Percentiles rank a stretch among this genome's conserved stretches.
Conservation (phyloP, 73 alveolate species). For the Paraurostyla sp. region DNA sequence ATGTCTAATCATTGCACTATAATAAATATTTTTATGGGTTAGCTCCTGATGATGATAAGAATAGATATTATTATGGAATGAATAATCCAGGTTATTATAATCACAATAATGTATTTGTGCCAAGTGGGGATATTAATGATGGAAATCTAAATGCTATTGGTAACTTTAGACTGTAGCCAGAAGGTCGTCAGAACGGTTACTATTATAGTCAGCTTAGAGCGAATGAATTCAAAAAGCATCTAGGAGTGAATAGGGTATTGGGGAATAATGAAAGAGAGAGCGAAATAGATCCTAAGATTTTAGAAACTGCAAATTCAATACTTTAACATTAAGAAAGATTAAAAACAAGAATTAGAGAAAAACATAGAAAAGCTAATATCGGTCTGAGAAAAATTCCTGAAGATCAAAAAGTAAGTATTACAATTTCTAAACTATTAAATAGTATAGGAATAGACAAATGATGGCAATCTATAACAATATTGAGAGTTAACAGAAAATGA, state of each 20-base stretch:
- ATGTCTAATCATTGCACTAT: conserved; percentile 34
- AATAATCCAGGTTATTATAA: not conserved
- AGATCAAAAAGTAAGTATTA: conserved; percentile 6
- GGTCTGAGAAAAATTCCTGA: conserved; percentile 37
- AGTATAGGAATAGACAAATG: conserved; percentile 49
- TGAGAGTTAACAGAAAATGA: conserved; percentile 17
- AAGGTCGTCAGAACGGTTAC: conserved; percentile 48
- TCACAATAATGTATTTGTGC: conserved; percentile 23
- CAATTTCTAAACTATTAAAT: not conserved
- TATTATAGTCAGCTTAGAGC: conserved; percentile 32
- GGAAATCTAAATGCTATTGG: conserved; percentile 28
- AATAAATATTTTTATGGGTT: conserved; percentile 49
- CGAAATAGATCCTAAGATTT: conserved; percentile 23
- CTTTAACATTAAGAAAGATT: conserved; percentile 35
- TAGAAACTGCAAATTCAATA: conserved; percentile 24
- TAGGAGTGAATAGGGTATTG: not conserved
- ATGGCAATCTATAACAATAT: conserved; percentile 25
- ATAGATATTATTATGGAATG: conserved; percentile 52
- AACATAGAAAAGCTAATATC: conserved; percentile 21
- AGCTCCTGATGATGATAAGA: conserved; percentile 50
- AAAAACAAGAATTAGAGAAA: conserved; percentile 32
- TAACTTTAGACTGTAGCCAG: conserved; percentile 29
- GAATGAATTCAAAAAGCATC: conserved; percentile 27
- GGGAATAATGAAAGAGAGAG: conserved; percentile 51
- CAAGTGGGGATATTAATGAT: conserved; percentile 44